Evolutionary conservation across 352 stramenopile species (phyloP), one percentile per base, ranked within the genome.

Genomic region (Phytophthora pistaciae): DNA sequence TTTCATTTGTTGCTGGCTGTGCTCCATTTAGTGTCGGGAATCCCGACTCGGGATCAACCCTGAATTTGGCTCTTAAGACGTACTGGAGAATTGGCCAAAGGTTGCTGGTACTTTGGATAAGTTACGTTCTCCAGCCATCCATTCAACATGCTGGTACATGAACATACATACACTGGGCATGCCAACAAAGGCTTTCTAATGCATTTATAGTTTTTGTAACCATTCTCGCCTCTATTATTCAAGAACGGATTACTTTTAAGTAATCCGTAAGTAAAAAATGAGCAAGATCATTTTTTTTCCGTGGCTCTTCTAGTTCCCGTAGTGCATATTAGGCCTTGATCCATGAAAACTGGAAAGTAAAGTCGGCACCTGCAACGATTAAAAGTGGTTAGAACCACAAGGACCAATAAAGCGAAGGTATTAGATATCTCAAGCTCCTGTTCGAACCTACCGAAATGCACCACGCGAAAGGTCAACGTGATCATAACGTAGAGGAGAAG

Each of bases 401-500:
- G 8, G n/a, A n/a, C 21, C 25, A 20, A 40, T 56, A 40, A 42
- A 38, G 38, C 21, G 21, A 40, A 58, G 14, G 27, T 0, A 14
- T 6, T 10, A 18, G 36, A 25, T 5, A 3, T 23, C 14, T 4
- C 42, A 49, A 49, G 42, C 2, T 8, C 13, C 5, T 44, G 13
- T 9, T 33, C 16, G 42, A 3, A 53, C 53, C 6, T 59, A 44
- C 53, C 53, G 25, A 59, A 46, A 27, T 59, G 53, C 8, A 61
- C 55, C 7, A 61, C 31, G 3, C 33, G 55, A 16, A 23, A 61
- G 9, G 31, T 50, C n/a, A 61, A 49, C 2, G 55, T 50, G 9
- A 61, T 60, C 5, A 72, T 21, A 9, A 67, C 25, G 40, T 60
- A 77, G 1, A 67, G 23, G 10, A 70, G 3, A 13, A 77, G 44